Conservation (phyloP, 306 rosid genomes). For the Medicago arabica region DNA sequence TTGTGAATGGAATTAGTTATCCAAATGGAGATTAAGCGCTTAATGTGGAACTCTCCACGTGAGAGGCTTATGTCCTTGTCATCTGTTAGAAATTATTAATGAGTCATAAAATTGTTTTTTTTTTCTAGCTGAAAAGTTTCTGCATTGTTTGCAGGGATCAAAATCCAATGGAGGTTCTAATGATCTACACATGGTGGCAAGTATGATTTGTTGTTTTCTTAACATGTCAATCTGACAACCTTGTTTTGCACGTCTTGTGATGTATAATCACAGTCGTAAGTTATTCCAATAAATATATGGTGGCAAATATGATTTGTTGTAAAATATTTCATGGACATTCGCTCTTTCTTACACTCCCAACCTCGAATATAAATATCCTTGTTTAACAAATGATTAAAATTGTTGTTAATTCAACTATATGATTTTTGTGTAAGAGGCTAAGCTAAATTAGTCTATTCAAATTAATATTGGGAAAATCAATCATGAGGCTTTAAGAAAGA, state of each 20-base stretch:
- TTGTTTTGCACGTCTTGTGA: conserved; percentile 40
- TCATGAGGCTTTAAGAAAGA: no score
- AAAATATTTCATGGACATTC: no score
- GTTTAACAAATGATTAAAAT: no score
- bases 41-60: conserved; percentile 49
- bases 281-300: no score
- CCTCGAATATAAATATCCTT: no score
- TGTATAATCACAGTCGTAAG: neutral
- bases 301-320: no score
- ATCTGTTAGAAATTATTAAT: conserved; percentile 30
- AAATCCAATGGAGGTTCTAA: conserved; percentile 37
- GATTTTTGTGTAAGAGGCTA: no score
- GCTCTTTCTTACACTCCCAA: no score
- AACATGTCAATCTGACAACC: conserved; percentile 38
- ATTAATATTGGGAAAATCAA: no score
- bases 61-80: conserved; percentile 41
- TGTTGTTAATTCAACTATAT: no score
- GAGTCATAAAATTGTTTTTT: conserved; percentile 11
- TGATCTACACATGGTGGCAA: conserved; percentile 51
- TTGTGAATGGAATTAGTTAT: conserved; percentile 16
- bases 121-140: neutral
- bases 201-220: conserved; percentile 38
- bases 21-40: conserved; percentile 36
- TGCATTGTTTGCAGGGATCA: conserved; percentile 30
- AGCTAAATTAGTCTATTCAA: no score